phyloP scores from a whole-genome alignment of 2,329 filamentous ascomycete species.

The Penicillium fuscoglaucum region DNA sequence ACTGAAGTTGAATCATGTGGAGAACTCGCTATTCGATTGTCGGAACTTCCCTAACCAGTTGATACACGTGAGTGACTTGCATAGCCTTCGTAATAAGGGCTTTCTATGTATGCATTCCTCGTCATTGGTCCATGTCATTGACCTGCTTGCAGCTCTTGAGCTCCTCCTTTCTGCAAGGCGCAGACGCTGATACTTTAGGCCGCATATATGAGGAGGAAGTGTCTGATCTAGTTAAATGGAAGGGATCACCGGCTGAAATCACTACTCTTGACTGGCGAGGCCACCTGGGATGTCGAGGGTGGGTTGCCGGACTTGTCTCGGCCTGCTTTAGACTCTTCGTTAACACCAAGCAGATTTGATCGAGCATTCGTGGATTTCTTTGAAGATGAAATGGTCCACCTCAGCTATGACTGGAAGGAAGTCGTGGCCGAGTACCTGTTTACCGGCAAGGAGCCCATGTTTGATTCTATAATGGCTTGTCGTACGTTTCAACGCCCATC shows the following conservation, averaged over 20 bases:
- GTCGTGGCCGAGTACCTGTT: slow-evolving; percentile 77
- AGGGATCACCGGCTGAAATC: slow-evolving; percentile 80
- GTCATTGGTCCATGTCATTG: slow-evolving; percentile 3
- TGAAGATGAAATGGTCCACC: slow-evolving; percentile 79
- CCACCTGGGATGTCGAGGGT: slow-evolving; percentile 72
- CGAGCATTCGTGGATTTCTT: slow-evolving; percentile 93
- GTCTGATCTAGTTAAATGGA: slow-evolving; percentile 74
- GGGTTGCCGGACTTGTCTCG: slow-evolving; percentile 25
- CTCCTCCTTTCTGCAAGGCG: slow-evolving; percentile 84
- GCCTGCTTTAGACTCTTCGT: not conserved
- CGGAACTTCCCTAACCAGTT: slow-evolving; percentile 78
- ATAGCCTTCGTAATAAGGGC: not conserved
- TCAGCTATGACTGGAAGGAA: slow-evolving; percentile 80
- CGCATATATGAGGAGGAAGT: slow-evolving; percentile 77
- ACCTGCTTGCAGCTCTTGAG: slow-evolving; percentile 61
- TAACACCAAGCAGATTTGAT: slow-evolving; percentile 62
- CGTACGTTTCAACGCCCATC: slow-evolving; percentile 55
- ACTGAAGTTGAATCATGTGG: slow-evolving; percentile 86
- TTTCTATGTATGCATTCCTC: not conserved
- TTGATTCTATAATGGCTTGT: slow-evolving; percentile 76
- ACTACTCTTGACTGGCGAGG: slow-evolving; percentile 82
- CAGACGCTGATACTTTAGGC: slow-evolving; percentile 69
- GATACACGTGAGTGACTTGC: slow-evolving; percentile 60
- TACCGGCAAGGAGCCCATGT: slow-evolving; percentile 65
- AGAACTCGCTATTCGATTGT: slow-evolving; percentile 76